phyloP scores from a whole-genome alignment of 2,329 filamentous ascomycete species.

The Beauveria varroae region DNA sequence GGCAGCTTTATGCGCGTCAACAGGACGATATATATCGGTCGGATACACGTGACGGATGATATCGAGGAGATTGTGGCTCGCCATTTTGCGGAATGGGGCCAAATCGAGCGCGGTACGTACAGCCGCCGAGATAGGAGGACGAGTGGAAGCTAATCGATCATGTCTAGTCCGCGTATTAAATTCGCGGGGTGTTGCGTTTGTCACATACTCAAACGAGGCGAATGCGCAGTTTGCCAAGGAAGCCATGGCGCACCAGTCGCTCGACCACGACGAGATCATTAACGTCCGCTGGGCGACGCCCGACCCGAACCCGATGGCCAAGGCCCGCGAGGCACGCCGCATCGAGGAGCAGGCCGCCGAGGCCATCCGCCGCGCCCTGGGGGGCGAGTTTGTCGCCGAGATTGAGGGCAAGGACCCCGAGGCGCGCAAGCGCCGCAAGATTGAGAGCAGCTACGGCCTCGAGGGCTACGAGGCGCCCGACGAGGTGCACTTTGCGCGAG shows the following conservation, averaged over 20 bases:
- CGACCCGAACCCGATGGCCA: slow-evolving; percentile 90
- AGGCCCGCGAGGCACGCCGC: slow-evolving; percentile 79
- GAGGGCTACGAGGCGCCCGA: slow-evolving; percentile 92
- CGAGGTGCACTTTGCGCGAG: slow-evolving; percentile 83
- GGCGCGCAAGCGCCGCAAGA: slow-evolving; percentile 77
- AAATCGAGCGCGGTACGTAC: slow-evolving; percentile 63
- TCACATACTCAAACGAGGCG: slow-evolving; percentile 87
- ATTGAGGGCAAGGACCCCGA: slow-evolving; percentile 87
- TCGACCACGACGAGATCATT: slow-evolving; percentile 86
- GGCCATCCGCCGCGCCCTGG: slow-evolving; percentile 79
- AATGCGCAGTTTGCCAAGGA: slow-evolving; percentile 90
- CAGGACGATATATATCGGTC: slow-evolving; percentile 83
- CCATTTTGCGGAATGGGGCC: slow-evolving; percentile 96
- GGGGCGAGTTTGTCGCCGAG: slow-evolving; percentile 85
- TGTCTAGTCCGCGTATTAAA: slow-evolving; percentile 67
- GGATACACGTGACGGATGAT: slow-evolving; percentile 92
- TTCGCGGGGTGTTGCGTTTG: slow-evolving; percentile 81
- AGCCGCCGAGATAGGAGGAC: neutral
- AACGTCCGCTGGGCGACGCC: slow-evolving; percentile 97
- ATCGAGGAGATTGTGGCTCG: slow-evolving; percentile 93
- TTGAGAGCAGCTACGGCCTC: slow-evolving; percentile 82
- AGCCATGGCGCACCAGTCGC: slow-evolving; percentile 87
- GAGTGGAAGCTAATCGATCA: neutral
- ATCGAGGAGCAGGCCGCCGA: slow-evolving; percentile 97
- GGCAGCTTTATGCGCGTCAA: slow-evolving; percentile 93